phyloP scores from a whole-genome alignment of 176 grass and related monocot species.

The Phyllostachys edulis region DNA sequence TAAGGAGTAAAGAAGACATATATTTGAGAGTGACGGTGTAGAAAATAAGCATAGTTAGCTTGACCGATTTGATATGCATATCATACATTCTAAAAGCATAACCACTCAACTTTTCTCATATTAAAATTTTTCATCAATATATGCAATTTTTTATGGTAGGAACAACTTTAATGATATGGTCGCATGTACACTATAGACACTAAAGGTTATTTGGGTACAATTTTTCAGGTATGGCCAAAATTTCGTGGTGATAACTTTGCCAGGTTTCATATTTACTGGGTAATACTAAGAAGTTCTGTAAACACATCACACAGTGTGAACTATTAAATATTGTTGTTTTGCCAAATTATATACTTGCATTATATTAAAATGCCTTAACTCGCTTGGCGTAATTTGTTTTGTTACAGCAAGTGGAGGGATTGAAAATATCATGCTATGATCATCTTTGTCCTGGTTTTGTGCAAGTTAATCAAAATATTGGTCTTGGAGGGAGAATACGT shows the following conservation, averaged over 20 bases:
- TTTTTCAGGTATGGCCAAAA: slow-evolving; percentile 5
- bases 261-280: slow-evolving; percentile 4
- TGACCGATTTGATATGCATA: no score
- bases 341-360: background rate
- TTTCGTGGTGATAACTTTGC: background rate
- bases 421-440: background rate
- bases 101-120: no score
- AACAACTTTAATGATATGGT: background rate
- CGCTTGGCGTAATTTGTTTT: background rate
- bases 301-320: background rate
- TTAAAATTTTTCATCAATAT: background rate
- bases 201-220: background rate
- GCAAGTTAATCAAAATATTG: slow-evolving; percentile 8
- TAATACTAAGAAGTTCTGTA: background rate
- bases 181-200: background rate
- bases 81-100: no score
- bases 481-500: background rate
- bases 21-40: no score
- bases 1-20: no score
- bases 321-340: background rate
- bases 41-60: no score
- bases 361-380: no score
- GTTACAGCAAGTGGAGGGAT: background rate
- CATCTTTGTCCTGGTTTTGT: slow-evolving; percentile 36
- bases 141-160: background rate